Percentiles rank a stretch among this genome's conserved stretches.
phyloP scores from a whole-genome alignment of 2,329 filamentous ascomycete species.

The Xylariaceae sp. region DNA sequence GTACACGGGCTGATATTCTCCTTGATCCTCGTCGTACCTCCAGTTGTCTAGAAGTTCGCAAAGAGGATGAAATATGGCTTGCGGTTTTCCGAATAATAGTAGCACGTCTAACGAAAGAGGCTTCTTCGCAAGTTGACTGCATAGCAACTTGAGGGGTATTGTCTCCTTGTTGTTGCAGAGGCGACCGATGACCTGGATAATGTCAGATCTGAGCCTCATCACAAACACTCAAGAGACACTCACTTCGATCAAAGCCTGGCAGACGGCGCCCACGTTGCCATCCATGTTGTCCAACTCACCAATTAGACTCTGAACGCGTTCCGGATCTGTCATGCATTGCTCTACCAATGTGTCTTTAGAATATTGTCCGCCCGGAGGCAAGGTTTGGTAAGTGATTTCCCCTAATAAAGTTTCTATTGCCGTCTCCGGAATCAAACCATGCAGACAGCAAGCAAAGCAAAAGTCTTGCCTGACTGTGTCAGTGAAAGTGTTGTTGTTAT shows the following conservation, averaged over 20 bases:
- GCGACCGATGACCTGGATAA: slow-evolving; percentile 56
- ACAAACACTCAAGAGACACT: slow-evolving; percentile 15
- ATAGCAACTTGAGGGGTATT: slow-evolving; percentile 72
- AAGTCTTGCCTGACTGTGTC: slow-evolving; percentile 67
- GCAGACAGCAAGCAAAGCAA: slow-evolving; percentile 83
- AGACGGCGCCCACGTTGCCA: slow-evolving; percentile 84
- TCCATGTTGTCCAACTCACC: slow-evolving; percentile 84
- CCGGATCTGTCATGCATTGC: slow-evolving; percentile 72
- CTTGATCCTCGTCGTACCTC: slow-evolving; percentile 78
- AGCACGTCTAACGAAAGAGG: slow-evolving; percentile 70
- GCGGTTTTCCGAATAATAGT: slow-evolving; percentile 68
- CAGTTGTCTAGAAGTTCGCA: slow-evolving; percentile 74
- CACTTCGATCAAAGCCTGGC: slow-evolving; percentile 71
- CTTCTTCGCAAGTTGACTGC: slow-evolving; percentile 67
- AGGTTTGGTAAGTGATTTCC: slow-evolving; percentile 75
- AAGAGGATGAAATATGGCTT: slow-evolving; percentile 66
- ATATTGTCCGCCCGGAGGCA: slow-evolving; percentile 70
- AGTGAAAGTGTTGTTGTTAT: slow-evolving; percentile 52
- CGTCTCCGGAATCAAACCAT: slow-evolving; percentile 74
- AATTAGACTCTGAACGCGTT: slow-evolving; percentile 71
- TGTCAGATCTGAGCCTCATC: background rate
- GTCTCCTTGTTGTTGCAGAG: slow-evolving; percentile 72
- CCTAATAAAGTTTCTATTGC: slow-evolving; percentile 78
- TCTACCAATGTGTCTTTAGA: slow-evolving; percentile 73
- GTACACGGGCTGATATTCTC: slow-evolving; percentile 79